Evolutionary conservation across 768 basidiomycete species (phyloP), one percentile per base, ranked within the genome.

Genomic region (Candolleomyces eurysporus): DNA sequence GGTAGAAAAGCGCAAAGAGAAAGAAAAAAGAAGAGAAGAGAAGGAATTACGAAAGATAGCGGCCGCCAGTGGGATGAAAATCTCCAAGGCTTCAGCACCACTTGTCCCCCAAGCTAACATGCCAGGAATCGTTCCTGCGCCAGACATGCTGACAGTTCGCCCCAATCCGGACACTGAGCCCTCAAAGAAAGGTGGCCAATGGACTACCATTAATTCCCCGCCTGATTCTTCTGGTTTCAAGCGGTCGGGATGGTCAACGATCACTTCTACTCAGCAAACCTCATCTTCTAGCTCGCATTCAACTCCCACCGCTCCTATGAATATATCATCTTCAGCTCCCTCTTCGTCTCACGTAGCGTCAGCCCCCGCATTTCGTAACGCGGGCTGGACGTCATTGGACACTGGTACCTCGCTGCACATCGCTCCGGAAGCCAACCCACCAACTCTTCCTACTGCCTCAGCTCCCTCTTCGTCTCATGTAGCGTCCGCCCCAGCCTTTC

Each of bases 11-110:
- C 83, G 89, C 54, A 91, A 90, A 68, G 92, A 93, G 75, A 93
- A 94, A 73, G 92, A 94, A 70, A 82, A 89, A 5, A 91, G 87
- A 71, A 81, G 91, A 43, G 92, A 94, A 72, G 91, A 93, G 71
- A 92, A 89, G 71, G 91, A 93, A 67, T 78, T 94, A 26, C 79
- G 90, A 60, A 92, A 92, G 72, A 85, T 93, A 32, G 92, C 92
- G 7, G 89, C 86, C 55, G 92, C 92, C 0, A 86, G 84, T 43
- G 92, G 92, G 4, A 84, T 94, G 69, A 90, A 82, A 72, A 84
- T 93, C 74, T 66, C 79, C 9, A 85, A 82, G 68, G 71, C 63
- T 16, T n/a, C 59, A 26, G 46, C 65, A 31, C 31, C 55, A 39
- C 57, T 36, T 61, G 40, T 61, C 48, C 50, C 40, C 78, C 16